Percentiles rank a stretch among this genome's conserved stretches.
These are phyloP conservation scores for Botrytis byssoidea DNA, from an alignment of 2,329 filamentous ascomycete species.

Conservation along the genomic window DNA sequence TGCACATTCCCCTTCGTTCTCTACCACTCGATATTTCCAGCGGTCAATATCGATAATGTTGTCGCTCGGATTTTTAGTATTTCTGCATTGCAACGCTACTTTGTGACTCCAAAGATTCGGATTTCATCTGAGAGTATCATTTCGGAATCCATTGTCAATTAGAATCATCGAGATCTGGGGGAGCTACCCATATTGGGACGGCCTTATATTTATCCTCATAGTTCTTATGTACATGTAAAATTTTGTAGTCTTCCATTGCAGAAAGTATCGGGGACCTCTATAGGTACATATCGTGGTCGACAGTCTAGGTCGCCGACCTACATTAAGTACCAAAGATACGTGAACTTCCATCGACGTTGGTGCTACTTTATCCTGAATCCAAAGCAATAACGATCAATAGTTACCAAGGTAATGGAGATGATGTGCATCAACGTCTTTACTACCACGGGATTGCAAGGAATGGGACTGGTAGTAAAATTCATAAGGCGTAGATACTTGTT, in stretches of 20 bases:
- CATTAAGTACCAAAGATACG: constrained; percentile 4
- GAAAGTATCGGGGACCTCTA: constrained; percentile 15
- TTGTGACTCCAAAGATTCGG: not conserved
- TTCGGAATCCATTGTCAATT: not conserved
- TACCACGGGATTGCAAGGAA: constrained; percentile 4
- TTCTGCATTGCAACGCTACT: constrained; percentile 10
- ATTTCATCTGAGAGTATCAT: constrained; percentile 3
- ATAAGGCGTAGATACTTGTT: not conserved
- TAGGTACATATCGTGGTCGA: constrained; percentile 12
- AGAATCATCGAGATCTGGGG: not conserved
- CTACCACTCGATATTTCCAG: not conserved
- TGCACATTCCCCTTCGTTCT: not conserved
- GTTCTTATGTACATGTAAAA: not conserved
- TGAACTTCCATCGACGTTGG: constrained; percentile 2
- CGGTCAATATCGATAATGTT: not conserved
- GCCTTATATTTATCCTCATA: not conserved
- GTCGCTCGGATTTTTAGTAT: not conserved
- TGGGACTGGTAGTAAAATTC: not conserved
- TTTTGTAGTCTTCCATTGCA: constrained; percentile 8
- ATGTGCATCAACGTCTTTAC: constrained; percentile 17
- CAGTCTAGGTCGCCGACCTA: constrained; percentile 18
- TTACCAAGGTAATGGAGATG: constrained; percentile 8
- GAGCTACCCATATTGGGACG: not conserved
- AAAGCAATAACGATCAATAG: not conserved
- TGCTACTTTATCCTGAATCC: constrained; percentile 12